Conservation (phyloP, 345 rosid genomes). For the Gossypium sturtianum region DNA sequence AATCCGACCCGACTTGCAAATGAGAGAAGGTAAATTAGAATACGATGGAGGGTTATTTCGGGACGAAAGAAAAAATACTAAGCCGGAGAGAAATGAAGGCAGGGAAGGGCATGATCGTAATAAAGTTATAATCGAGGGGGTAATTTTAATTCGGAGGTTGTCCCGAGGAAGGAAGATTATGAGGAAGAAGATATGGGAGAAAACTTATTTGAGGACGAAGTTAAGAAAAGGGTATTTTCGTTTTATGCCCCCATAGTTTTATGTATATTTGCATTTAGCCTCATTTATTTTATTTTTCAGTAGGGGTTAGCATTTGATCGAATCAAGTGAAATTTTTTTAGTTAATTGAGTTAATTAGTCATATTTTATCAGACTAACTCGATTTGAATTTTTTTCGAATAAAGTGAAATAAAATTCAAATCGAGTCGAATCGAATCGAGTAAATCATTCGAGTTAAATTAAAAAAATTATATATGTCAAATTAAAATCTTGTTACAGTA, state of each 20-base stretch:
- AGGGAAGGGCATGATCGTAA: conserved; percentile 33
- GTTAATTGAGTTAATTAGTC: too few species aligned
- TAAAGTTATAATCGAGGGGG: conserved; percentile 18
- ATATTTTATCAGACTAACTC: too few species aligned
- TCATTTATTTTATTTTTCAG: not conserved
- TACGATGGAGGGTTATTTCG: conserved; percentile 24
- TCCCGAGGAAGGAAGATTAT: not conserved
- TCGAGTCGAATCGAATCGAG: too few species aligned
- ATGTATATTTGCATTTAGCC: not conserved
- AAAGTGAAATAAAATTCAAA: too few species aligned
- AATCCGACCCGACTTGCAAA: not conserved
- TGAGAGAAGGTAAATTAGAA: conserved; percentile 8
- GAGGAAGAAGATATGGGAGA: not conserved
- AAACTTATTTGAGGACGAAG: conserved; percentile 9
- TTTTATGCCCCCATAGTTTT: not conserved
- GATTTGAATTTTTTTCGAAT: too few species aligned
- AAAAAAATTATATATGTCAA: too few species aligned
- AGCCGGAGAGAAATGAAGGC: conserved; percentile 13
- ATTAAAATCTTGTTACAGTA: too few species aligned
- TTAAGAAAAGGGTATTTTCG: not conserved
- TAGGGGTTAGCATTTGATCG: too few species aligned
- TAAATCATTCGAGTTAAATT: too few species aligned
- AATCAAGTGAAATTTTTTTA: too few species aligned
- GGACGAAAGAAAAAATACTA: not conserved
- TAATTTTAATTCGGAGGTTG: not conserved